Conservation (phyloP, 2,329 filamentous ascomycete species). For the Ophiostoma ulmi region DNA sequence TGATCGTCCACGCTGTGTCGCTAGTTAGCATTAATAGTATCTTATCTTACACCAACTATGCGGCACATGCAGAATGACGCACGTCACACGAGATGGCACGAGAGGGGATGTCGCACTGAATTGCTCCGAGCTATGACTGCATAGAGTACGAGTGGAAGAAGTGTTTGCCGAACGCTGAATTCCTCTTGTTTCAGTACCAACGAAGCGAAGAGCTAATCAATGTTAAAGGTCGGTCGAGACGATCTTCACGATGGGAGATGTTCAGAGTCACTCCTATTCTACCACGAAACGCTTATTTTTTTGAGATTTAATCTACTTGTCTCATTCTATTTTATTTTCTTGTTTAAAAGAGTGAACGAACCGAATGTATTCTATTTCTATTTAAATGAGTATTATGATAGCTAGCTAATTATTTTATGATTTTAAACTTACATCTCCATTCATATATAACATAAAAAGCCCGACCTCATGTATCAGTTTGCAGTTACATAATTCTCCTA, state of each 20-base stretch:
- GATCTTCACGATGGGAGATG: not conserved
- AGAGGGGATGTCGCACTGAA: not conserved
- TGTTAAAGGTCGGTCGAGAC: not conserved
- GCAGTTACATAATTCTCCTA: too few relatives aligned
- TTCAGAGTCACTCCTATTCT: not conserved
- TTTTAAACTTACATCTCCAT: too few relatives aligned
- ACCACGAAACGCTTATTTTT: not conserved
- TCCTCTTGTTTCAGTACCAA: not conserved
- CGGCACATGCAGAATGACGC: not conserved
- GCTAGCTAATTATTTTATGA: too few relatives aligned
- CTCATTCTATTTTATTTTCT: not conserved
- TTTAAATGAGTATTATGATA: too few relatives aligned
- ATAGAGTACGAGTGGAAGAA: not conserved
- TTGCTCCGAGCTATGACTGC: not conserved
- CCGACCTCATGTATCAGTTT: too few relatives aligned
- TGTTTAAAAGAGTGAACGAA: too few relatives aligned
- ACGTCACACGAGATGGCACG: not conserved
- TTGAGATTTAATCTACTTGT: not conserved
- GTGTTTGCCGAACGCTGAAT: not conserved
- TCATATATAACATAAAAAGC: too few relatives aligned
- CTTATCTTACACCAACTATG: not conserved
- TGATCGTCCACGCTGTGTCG: too few relatives aligned
- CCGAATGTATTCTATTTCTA: too few relatives aligned
- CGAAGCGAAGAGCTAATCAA: not conserved
- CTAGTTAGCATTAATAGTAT: not conserved